A percentile compares a stretch with the other conserved stretches of the same genome.
Conservation (phyloP, 2,329 filamentous ascomycete genomes). For the Fusarium nelsonii region DNA sequence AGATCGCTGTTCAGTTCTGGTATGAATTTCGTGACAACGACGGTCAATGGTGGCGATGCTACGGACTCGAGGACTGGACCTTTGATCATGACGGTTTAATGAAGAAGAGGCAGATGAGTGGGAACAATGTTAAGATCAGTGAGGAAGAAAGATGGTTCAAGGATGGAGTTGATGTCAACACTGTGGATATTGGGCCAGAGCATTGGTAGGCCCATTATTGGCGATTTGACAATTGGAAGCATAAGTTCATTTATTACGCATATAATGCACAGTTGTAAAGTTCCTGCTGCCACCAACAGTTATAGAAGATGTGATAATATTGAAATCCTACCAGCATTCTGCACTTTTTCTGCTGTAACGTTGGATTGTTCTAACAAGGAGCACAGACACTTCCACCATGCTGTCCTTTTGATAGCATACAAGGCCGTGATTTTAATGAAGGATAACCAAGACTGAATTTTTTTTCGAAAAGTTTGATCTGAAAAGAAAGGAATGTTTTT, state of each 20-base stretch:
- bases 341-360: background rate
- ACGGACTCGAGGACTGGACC: slow-evolving; percentile 85
- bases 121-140: slow-evolving; percentile 74
- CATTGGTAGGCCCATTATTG: slow-evolving; percentile 17
- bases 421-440: background rate
- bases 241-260: too few species aligned
- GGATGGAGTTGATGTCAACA: slow-evolving; percentile 76
- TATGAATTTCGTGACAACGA: slow-evolving; percentile 80
- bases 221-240: too few species aligned
- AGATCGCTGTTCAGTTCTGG: slow-evolving; percentile 92
- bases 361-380: background rate
- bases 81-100: slow-evolving; percentile 77
- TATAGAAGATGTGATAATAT: too few species aligned
- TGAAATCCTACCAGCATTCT: too few species aligned
- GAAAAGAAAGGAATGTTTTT: background rate
- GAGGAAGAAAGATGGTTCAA: slow-evolving; percentile 76
- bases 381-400: background rate
- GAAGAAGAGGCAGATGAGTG: slow-evolving; percentile 82
- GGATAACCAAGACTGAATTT: too few species aligned
- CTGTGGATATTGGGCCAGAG: slow-evolving; percentile 66
- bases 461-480: background rate
- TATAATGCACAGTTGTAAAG: too few species aligned
- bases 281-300: too few species aligned
- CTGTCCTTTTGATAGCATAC: too few species aligned
- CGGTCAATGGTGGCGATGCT: slow-evolving; percentile 88